Base-by-base conservation (phyloP, 257 asterid species). In the Gentiana straminea region DNA sequence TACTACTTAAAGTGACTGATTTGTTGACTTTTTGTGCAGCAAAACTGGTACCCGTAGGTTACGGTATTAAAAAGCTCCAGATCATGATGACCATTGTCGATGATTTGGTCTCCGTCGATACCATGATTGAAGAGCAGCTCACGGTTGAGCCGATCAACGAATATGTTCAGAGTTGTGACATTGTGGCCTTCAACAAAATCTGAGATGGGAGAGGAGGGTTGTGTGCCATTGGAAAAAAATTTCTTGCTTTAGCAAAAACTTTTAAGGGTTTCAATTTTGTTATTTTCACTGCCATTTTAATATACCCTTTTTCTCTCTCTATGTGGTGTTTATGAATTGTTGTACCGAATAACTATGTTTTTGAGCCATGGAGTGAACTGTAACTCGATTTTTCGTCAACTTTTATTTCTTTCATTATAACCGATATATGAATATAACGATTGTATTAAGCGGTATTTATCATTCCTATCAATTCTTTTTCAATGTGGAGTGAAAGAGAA, bases 1-100 rank as follows among this genome's bases (percentile, higher is more conserved):
- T 52, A n/a, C 50, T 6, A 1, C 59, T 59, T 54, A 34, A 63
- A 44, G 33, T 33, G 9, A 43, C 33, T 47, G 56, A 33, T 35
- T 13, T 36, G 7, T 1, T 39, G 13, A 11, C 46, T 41, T 62
- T 32, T 64, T 8, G 41, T 52, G 69, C 94, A 85, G 94, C 94
- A 41, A 89, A 89, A 73, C 73, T 89, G 68, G 82, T 76, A 13
- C 86, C 95, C 0, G 94, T 89, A 58, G 95, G 97, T 52, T 89
- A 85, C 39, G 95, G 97, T 12, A 89, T 86, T 60, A 89, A 89
- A 88, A 89, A 89, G 68, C 58, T 89, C 68, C 93, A 84, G 70
- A 81, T 86, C 70, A 83, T 89, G 95, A 70, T 86, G 32, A 78
- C 94, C 58, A 86, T 89, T 15, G 62, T 89, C 4, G 97, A 89